Conservation (phyloP, 2,329 filamentous ascomycete species). For the Piedraia hortae region DNA sequence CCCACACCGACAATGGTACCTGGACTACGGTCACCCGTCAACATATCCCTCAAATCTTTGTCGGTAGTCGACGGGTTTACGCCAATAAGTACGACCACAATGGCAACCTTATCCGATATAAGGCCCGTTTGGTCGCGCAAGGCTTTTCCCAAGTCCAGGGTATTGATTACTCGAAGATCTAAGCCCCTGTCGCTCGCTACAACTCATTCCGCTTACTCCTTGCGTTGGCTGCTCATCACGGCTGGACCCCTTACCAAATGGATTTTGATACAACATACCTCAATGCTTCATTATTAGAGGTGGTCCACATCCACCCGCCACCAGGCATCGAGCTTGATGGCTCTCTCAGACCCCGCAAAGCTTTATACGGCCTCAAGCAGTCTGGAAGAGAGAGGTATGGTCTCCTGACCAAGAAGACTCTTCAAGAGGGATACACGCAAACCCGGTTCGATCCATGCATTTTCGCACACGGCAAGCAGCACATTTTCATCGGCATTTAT, state of each 20-base stretch:
- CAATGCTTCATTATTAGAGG: constrained; percentile 2
- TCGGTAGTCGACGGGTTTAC: constrained; percentile 4
- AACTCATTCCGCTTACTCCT: constrained; percentile 2
- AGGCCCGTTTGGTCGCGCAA: constrained; percentile 6
- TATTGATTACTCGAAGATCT: constrained; percentile 7
- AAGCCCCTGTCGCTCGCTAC: constrained; percentile 4
- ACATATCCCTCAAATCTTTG: not conserved
- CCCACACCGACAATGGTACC: no score
- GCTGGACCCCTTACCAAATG: constrained; percentile 2
- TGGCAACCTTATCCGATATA: constrained; percentile 4
- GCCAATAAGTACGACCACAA: constrained; percentile 4
- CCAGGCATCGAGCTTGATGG: constrained; percentile 1
- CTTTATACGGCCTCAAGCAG: constrained; percentile 6
- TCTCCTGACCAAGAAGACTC: constrained; percentile 1
- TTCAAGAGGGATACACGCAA: not conserved
- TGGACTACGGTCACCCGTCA: no score
- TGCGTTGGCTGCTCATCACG: constrained; percentile 2
- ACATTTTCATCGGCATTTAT: not conserved
- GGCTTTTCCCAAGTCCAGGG: constrained; percentile 7
- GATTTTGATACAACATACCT: constrained; percentile 6
- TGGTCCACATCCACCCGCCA: constrained; percentile 4
- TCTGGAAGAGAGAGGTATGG: constrained; percentile 1
- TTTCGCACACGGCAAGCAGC: not conserved
- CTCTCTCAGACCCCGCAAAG: constrained; percentile 1
- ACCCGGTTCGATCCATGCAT: not conserved